Percentiles rank a stretch among this genome's conserved stretches.
These are phyloP conservation scores for Phytophthora brassicae DNA, from an alignment of 352 stramenopile species.

Conservation along the genomic window DNA sequence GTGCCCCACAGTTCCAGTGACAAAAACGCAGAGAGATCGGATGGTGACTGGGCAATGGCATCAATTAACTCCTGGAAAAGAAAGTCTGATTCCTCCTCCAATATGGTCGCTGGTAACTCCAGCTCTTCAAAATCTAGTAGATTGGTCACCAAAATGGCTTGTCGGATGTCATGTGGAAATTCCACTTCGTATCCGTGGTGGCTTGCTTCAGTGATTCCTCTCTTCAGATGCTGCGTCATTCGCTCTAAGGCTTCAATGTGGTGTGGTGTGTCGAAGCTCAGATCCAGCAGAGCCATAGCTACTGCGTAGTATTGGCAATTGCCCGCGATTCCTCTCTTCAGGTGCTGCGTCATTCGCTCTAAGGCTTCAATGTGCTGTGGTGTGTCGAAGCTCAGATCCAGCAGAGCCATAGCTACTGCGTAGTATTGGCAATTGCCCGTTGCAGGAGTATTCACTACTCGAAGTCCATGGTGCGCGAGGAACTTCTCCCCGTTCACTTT, in stretches of 20 bases:
- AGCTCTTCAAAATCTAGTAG: constrained; percentile 4
- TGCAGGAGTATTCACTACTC: constrained; percentile 4
- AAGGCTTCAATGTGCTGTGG: neutral
- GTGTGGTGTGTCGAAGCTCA: constrained; percentile 5
- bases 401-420: constrained; percentile 16
- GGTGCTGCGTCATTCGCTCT: constrained; percentile 5
- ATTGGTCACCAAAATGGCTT: constrained; percentile 20
- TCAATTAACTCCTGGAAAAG: constrained; percentile 11
- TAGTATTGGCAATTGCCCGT: constrained; percentile 27
- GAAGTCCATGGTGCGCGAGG: constrained; percentile 6
- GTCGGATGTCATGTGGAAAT: constrained; percentile 24
- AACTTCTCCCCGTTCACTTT: constrained; percentile 1
- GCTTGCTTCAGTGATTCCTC: constrained; percentile 8
- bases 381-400: constrained; percentile 10
- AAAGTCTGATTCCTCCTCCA: constrained; percentile 11
- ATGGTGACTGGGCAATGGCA: constrained; percentile 8
- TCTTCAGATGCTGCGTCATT: constrained; percentile 11
- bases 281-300: constrained; percentile 14
- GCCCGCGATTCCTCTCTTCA: constrained; percentile 17
- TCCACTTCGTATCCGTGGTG: constrained; percentile 16
- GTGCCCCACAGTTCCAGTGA: constrained; percentile 9
- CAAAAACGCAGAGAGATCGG: constrained; percentile 1
- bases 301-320: constrained; percentile 25
- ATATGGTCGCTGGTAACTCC: constrained; percentile 6
- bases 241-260: constrained; percentile 4